Percentiles rank a stretch among this genome's conserved stretches.
Evolutionary conservation across 768 basidiomycete genomes (phyloP).

Genomic region (Solioccasus polychromus): DNA sequence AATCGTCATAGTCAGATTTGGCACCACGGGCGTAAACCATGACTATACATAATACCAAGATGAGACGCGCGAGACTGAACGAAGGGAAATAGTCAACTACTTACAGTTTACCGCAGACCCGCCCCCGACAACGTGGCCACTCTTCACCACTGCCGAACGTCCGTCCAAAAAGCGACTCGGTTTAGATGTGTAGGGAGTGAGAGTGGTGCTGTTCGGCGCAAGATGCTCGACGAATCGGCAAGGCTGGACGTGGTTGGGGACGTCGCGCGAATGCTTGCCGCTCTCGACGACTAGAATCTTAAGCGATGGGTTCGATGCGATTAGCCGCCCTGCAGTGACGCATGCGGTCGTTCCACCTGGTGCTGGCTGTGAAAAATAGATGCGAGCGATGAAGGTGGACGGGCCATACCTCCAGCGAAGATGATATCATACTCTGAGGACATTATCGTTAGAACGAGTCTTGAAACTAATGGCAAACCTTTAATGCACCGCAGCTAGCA

Average conservation of each 20-base stretch:
- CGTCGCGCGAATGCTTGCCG: conserved; percentile 20
- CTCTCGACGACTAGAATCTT: conserved; percentile 17
- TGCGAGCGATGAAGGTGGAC: too few species aligned
- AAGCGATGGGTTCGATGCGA: conserved; percentile 22
- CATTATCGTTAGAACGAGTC: too few species aligned
- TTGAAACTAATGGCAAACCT: too few species aligned
- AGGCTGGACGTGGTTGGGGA: conserved; percentile 21
- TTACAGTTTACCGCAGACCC: conserved; percentile 41
- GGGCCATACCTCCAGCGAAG: conserved; percentile 4
- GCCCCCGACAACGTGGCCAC: conserved; percentile 45
- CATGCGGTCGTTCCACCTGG: conserved; percentile 27
- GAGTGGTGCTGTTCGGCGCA: conserved; percentile 15
- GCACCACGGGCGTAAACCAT: conserved; percentile 23
- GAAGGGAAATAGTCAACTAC: neutral
- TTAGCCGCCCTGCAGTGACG: conserved; percentile 26
- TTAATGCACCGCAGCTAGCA: too few species aligned
- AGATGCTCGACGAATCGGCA: conserved; percentile 16
- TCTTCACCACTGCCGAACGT: conserved; percentile 8
- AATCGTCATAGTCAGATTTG: conserved; percentile 29
- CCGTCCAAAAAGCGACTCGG: conserved; percentile 14
- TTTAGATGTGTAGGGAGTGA: conserved; percentile 7
- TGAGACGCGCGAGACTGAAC: too few species aligned
- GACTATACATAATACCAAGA: too few species aligned
- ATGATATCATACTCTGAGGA: conserved; percentile 3
- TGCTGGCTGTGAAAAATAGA: neutral